phyloP scores from a whole-genome alignment of 1,139 yeast genomes.

The Pichia sp. region DNA sequence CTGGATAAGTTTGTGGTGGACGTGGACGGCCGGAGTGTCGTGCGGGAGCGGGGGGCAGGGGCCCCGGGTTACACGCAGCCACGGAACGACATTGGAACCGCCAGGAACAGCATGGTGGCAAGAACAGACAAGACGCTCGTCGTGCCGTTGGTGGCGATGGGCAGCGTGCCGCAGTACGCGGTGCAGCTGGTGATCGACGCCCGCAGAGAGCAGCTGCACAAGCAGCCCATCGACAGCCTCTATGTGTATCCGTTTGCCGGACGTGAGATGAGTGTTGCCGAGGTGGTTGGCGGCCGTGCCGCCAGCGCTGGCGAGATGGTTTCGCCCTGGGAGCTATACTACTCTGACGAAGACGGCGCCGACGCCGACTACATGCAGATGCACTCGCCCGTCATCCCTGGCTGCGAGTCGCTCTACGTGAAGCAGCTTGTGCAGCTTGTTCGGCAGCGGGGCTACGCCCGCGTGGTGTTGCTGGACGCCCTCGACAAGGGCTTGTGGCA shows the following conservation, averaged over 20 bases:
- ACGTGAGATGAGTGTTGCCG: constrained; percentile 49
- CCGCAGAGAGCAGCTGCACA: neutral
- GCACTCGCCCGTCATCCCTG: constrained; percentile 78
- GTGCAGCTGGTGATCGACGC: constrained; percentile 35
- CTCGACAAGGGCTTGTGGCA: constrained; percentile 53
- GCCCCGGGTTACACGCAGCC: no score
- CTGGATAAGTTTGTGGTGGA: no score
- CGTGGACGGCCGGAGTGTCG: no score
- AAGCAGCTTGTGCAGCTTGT: constrained; percentile 51
- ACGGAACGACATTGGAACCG: no score
- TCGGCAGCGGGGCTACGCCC: constrained; percentile 39
- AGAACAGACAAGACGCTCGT: constrained; percentile 35
- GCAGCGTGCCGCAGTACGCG: constrained; percentile 84
- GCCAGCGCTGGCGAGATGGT: neutral
- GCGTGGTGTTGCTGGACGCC: constrained; percentile 63
- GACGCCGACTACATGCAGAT: constrained; percentile 55
- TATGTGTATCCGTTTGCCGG: constrained; percentile 80
- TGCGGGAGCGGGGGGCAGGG: no score
- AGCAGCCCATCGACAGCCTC: constrained; percentile 3
- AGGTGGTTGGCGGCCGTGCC: neutral
- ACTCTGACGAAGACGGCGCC: constrained; percentile 24
- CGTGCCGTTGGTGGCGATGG: constrained; percentile 78
- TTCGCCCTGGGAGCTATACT: constrained; percentile 13
- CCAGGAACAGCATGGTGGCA: neutral
- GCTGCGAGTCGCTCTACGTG: constrained; percentile 50